Evolutionary conservation across 352 stramenopile species (phyloP), one percentile per base, ranked within the genome.

Genomic region (Phytopythium montanum): DNA sequence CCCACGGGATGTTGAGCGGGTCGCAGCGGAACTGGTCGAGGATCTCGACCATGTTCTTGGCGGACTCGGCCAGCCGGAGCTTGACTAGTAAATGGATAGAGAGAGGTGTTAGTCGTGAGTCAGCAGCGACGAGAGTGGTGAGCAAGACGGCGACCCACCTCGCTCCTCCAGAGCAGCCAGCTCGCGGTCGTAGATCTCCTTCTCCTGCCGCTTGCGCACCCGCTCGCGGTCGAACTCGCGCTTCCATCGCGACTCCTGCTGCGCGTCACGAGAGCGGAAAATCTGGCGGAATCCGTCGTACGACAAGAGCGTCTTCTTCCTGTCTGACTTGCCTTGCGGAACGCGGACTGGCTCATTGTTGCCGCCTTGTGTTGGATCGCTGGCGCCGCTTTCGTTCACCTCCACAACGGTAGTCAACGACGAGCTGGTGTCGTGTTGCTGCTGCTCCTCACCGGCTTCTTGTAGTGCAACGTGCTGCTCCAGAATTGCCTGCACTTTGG

Each of bases 181-280:
- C 34, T 94, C 81, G 6, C 68, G 76, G 18, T 71, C 71, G 54
- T 90, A 90, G 21, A 90, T 83, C 49, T 88, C 80, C 44, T 89
- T 81, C 51, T 94, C 82, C 33, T 91, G 76, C 5, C 59, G 68
- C 55, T 76, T 60, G 0, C 71, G 72, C 1, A 72, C 61, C 31
- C 84, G 86, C 39, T 92, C 80, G 1, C 72, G 62, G n/a, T 92
- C 80, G 38, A 90, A 87, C 53, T 94, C 82, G 18, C 74, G 76
- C 44, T 77, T 78, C 85, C 85, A 94, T 12, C 61, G 72, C 2
- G 65, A 64, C 10, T 69, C 66, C 16, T 88, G 76, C 33, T 82
- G 61, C 2, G 48, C 53, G 44, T 92, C 73, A 28, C 70, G 65
- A 2, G 80, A 74, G 29, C 85, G 77, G 54, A 92, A 94, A 3